Conservation (phyloP, 306 rosid species). For the Corylus americana region DNA sequence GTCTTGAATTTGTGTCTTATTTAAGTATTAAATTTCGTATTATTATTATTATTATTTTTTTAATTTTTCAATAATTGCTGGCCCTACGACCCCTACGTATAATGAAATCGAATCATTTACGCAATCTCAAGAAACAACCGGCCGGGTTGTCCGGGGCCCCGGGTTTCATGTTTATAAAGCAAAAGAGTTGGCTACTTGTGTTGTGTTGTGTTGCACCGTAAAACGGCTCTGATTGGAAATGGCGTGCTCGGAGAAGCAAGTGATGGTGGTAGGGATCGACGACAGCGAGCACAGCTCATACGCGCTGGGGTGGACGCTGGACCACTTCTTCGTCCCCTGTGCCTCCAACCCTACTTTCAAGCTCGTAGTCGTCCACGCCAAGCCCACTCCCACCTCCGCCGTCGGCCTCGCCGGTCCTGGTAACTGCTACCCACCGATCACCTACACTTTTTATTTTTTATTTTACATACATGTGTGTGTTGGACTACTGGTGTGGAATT, state of each 20-base stretch:
- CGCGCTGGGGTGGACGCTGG: slow-evolving; percentile 68
- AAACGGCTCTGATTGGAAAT: background rate
- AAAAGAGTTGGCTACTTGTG: too few species aligned
- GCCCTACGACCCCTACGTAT: too few species aligned
- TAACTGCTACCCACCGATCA: background rate
- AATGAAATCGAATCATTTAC: too few species aligned
- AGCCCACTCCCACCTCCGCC: slow-evolving; percentile 39
- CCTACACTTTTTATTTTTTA: background rate
- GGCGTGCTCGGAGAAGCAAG: slow-evolving; percentile 49
- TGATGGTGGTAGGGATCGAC: slow-evolving; percentile 68
- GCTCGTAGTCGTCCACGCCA: slow-evolving; percentile 65
- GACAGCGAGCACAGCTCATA: slow-evolving; percentile 61
- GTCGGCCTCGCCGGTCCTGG: slow-evolving; percentile 80
- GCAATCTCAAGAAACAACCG: too few species aligned
- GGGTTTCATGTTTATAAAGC: too few species aligned
- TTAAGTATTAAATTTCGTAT: too few species aligned
- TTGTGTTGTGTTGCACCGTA: too few species aligned
- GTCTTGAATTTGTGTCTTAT: too few species aligned
- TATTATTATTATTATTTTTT: too few species aligned
- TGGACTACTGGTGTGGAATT: background rate
- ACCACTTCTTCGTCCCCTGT: slow-evolving; percentile 43
- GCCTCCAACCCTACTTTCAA: slow-evolving; percentile 37
- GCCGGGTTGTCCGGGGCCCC: too few species aligned
- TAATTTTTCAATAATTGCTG: too few species aligned
- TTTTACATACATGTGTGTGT: background rate